phyloP scores from a whole-genome alignment of 225 moss, liverwort and hornwort species.

The Polytrichum commune region DNA sequence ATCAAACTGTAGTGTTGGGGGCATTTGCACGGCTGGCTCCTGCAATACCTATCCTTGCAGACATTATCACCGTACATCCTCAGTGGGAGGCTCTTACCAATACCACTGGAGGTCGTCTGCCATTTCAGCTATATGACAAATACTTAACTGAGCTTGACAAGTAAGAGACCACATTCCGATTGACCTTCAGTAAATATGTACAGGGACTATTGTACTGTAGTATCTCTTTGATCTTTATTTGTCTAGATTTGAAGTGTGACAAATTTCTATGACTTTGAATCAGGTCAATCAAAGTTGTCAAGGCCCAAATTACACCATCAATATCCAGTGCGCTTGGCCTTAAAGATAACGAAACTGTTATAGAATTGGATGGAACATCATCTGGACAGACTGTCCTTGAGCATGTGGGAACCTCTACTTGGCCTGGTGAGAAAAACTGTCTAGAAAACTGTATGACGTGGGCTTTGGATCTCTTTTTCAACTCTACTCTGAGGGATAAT shows the following conservation, averaged over 20 bases:
- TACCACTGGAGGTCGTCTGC: slow-evolving; percentile 67
- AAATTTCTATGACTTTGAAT: slow-evolving; percentile 11
- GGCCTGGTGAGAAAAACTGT: slow-evolving; percentile 60
- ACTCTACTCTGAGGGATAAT: no score
- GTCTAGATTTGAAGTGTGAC: no score
- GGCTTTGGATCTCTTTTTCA: no score
- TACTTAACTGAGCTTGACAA: slow-evolving; percentile 82
- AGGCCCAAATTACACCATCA: slow-evolving; percentile 47
- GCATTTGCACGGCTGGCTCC: slow-evolving; percentile 83
- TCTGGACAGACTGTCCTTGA: slow-evolving; percentile 82
- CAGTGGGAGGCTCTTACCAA: slow-evolving; percentile 82
- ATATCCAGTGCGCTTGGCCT: slow-evolving; percentile 64
- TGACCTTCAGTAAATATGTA: no score
- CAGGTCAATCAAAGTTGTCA: slow-evolving; percentile 79
- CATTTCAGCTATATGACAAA: slow-evolving; percentile 75
- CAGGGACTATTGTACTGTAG: no score
- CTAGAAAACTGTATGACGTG: no score
- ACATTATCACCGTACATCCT: slow-evolving; percentile 77
- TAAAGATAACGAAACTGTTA: slow-evolving; percentile 65
- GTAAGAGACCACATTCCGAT: slow-evolving; percentile 34
- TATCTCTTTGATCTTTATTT: no score
- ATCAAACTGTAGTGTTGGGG: slow-evolving; percentile 59
- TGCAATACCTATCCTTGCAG: slow-evolving; percentile 82
- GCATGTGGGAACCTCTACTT: slow-evolving; percentile 83
- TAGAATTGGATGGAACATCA: slow-evolving; percentile 79